Evolutionary conservation across 805 yeast species (phyloP), one percentile per base, ranked within the genome.

Genomic region (Starmera quercuum): DNA sequence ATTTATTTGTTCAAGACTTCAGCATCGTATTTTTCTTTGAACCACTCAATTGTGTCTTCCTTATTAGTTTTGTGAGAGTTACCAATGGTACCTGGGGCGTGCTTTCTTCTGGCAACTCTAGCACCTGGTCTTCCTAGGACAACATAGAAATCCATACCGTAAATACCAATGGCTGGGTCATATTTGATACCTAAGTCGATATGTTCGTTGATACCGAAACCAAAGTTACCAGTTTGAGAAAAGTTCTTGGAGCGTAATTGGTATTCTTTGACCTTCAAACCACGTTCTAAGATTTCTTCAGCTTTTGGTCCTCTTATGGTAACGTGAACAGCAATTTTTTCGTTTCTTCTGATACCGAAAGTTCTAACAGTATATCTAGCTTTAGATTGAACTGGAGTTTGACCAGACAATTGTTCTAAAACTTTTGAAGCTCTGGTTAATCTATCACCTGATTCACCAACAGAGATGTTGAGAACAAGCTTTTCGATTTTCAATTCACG

Each of bases 401-500:
- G 98, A 88, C 98, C 98, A 58, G 97, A 90, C 62, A 92, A 83
- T 78, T 92, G 98, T 78, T 92, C 98, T 66, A 92, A 80, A 63
- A 92, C 98, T 81, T 92, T 92, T 66, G 98, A 92, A 60, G 98
- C 98, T 84, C 98, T 90, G 78, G 98, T 92, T 71, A 92, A 86
- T 83, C 97, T 84, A 74, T 92, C 98, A 80, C 98, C 98, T 72
- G 97, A 88, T 77, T 92, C 98, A 78, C 98, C 98, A 71, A 92
- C 98, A 73, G 95, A 88, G 75, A 92, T 92, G 92, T 92, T 92
- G 73, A 92, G 84, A 73, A 92, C 97, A 73, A 92, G 83, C 77
- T 92, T 92, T 77, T 92, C 97, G 77, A 92, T 90, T 78, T 83
- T 88, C 73, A 92, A 78, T 61, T 92, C 97, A 75, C 95, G 92